Evolutionary conservation across 2,329 filamentous ascomycete genomes (phyloP).

Genomic region (Verticillium nonalfalfae): DNA sequence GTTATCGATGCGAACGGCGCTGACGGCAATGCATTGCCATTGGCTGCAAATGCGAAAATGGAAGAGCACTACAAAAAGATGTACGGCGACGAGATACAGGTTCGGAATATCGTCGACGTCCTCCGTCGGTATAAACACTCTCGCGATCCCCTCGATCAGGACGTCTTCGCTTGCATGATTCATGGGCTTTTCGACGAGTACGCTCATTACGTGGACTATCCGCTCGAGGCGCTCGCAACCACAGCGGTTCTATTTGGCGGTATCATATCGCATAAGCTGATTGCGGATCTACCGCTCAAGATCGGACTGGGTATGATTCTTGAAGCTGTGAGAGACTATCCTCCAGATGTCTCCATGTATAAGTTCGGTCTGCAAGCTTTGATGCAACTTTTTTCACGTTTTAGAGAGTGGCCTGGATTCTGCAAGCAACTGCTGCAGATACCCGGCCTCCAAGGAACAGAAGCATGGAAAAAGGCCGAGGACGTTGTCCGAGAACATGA

Average conservation of each 20-base stretch:
- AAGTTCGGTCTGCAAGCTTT: slow-evolving; percentile 96
- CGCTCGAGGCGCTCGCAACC: slow-evolving; percentile 89
- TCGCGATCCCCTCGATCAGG: slow-evolving; percentile 75
- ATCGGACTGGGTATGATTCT: slow-evolving; percentile 96
- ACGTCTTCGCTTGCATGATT: slow-evolving; percentile 97
- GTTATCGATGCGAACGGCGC: slow-evolving; percentile 82
- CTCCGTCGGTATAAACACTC: slow-evolving; percentile 87
- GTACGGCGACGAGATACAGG: slow-evolving; percentile 87
- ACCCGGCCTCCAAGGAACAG: slow-evolving; percentile 73
- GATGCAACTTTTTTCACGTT: slow-evolving; percentile 75
- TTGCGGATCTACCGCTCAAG: slow-evolving; percentile 84
- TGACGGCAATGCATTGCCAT: slow-evolving; percentile 73
- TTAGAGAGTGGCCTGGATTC: slow-evolving; percentile 93
- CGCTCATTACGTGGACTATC: slow-evolving; percentile 90
- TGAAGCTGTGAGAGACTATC: slow-evolving; percentile 86
- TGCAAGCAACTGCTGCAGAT: slow-evolving; percentile 81
- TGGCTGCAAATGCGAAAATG: slow-evolving; percentile 82
- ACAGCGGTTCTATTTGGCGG: slow-evolving; percentile 95
- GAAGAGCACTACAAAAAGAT: slow-evolving; percentile 97
- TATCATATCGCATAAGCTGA: slow-evolving; percentile 88
- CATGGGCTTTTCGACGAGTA: slow-evolving; percentile 97
- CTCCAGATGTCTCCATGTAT: slow-evolving; percentile 85
- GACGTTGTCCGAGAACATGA: slow-evolving; percentile 68
- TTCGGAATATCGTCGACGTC: slow-evolving; percentile 77
- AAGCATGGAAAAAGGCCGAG: slow-evolving; percentile 76